Evolutionary conservation across 345 rosid species (phyloP).

Genomic region (Alliaria petiolata): DNA sequence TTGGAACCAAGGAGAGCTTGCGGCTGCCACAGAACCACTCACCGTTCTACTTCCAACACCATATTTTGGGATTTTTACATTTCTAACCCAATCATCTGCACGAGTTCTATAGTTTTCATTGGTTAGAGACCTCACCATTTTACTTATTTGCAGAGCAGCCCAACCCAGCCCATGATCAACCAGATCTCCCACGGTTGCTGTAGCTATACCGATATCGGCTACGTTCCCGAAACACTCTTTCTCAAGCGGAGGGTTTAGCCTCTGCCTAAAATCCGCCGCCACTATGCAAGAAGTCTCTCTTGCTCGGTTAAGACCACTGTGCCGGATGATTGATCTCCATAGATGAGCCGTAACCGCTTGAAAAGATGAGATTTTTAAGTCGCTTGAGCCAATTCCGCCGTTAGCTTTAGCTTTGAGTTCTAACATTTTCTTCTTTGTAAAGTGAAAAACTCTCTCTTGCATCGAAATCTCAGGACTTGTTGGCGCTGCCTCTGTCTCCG

Average conservation of each 20-base stretch:
- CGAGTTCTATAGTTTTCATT: not conserved
- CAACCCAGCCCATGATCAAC: not conserved
- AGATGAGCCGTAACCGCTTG: constrained; percentile 28
- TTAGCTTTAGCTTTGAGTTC: constrained; percentile 39
- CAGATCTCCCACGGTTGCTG: constrained; percentile 5
- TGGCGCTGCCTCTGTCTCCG: too few species aligned
- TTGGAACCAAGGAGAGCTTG: constrained; percentile 17
- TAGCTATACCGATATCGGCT: too few species aligned
- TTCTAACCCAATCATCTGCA: not conserved
- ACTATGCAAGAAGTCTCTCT: too few species aligned
- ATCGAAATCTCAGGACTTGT: not conserved
- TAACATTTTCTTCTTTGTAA: constrained; percentile 11
- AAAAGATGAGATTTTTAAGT: constrained; percentile 22
- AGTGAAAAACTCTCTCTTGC: constrained; percentile 29
- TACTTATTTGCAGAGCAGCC: not conserved
- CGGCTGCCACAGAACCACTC: not conserved
- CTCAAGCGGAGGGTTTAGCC: constrained; percentile 23
- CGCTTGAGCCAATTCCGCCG: not conserved
- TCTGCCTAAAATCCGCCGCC: too few species aligned
- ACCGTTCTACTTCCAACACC: not conserved
- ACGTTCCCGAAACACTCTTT: constrained; percentile 16
- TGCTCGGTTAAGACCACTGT: not conserved
- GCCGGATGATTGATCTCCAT: constrained; percentile 11
- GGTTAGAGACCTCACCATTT: constrained; percentile 3
- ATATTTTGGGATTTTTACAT: not conserved